Conservation (phyloP, 2,329 filamentous ascomycete genomes). For the Pyricularia pennisetigena region DNA sequence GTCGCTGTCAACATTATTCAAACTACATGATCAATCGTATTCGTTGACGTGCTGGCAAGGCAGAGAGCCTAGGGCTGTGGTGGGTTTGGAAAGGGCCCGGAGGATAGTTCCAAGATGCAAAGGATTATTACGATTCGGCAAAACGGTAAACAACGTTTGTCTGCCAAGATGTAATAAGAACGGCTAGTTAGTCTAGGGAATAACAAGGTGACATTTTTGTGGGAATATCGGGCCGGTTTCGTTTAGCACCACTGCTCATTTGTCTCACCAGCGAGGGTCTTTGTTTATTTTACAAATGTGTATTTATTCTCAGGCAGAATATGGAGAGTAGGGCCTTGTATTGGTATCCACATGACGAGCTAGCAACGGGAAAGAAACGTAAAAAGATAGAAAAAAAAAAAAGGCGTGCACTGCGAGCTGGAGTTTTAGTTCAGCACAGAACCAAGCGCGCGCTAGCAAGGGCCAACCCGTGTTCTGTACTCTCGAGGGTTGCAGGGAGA, state of each 20-base stretch:
- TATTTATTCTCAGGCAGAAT: neutral
- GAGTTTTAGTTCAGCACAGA: neutral
- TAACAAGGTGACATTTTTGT: neutral
- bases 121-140: neutral
- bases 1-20: neutral
- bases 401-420: neutral
- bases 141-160: neutral
- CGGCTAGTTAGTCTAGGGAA: neutral
- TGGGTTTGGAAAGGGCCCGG: neutral
- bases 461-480: neutral
- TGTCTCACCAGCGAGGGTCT: neutral
- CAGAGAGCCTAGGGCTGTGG: neutral
- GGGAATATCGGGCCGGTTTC: neutral
- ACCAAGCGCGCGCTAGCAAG: neutral
- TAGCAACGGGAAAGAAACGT: neutral
- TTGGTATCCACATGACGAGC: neutral
- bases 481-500: neutral
- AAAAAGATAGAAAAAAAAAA: neutral
- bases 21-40: neutral
- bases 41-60: neutral
- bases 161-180: neutral
- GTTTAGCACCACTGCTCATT: neutral
- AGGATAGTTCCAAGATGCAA: neutral
- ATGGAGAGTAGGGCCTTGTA: neutral
- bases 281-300: neutral